phyloP scores from a whole-genome alignment of 495 filamentous ascomycete species.

The Daldinia grandis region DNA sequence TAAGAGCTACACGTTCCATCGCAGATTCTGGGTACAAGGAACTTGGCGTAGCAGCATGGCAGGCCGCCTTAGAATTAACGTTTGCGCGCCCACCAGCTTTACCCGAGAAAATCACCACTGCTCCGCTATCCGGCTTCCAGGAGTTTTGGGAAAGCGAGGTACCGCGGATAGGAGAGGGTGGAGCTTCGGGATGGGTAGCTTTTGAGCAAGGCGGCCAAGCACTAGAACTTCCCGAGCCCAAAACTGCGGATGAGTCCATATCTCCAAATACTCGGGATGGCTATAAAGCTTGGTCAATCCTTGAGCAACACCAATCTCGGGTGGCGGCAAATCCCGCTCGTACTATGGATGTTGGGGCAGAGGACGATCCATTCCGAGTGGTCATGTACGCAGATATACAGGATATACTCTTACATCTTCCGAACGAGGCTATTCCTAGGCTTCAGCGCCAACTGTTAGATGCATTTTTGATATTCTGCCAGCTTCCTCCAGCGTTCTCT shows the following conservation, averaged over 20 bases:
- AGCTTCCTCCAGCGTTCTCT: slow-evolving; percentile 63
- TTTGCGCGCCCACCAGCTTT: slow-evolving; percentile 62
- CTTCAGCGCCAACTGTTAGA: slow-evolving; percentile 64
- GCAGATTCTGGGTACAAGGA: slow-evolving; percentile 84
- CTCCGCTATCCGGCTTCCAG: slow-evolving; percentile 59
- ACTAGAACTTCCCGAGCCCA: slow-evolving; percentile 51
- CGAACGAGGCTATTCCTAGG: slow-evolving; percentile 42
- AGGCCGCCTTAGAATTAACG: slow-evolving; percentile 78
- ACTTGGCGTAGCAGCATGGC: slow-evolving; percentile 80
- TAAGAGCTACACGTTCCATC: slow-evolving; percentile 76
- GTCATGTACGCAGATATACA: slow-evolving; percentile 81
- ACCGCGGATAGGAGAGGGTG: slow-evolving; percentile 77
- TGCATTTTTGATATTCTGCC: slow-evolving; percentile 74
- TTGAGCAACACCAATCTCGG: slow-evolving; percentile 62
- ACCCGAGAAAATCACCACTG: slow-evolving; percentile 36
- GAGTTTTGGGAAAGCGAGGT: slow-evolving; percentile 91
- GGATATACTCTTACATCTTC: slow-evolving; percentile 66
- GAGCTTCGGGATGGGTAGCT: slow-evolving; percentile 73
- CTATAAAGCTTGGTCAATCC: slow-evolving; percentile 66
- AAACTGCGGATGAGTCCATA: slow-evolving; percentile 20
- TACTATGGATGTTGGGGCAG: slow-evolving; percentile 66
- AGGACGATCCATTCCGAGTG: slow-evolving; percentile 81
- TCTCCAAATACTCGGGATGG: slow-evolving; percentile 47
- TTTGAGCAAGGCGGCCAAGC: slow-evolving; percentile 52
- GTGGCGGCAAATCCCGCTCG: slow-evolving; percentile 69